Evolutionary conservation across 176 grass and related monocot species (phyloP).

Genomic region (Aegilops sharonensis): DNA sequence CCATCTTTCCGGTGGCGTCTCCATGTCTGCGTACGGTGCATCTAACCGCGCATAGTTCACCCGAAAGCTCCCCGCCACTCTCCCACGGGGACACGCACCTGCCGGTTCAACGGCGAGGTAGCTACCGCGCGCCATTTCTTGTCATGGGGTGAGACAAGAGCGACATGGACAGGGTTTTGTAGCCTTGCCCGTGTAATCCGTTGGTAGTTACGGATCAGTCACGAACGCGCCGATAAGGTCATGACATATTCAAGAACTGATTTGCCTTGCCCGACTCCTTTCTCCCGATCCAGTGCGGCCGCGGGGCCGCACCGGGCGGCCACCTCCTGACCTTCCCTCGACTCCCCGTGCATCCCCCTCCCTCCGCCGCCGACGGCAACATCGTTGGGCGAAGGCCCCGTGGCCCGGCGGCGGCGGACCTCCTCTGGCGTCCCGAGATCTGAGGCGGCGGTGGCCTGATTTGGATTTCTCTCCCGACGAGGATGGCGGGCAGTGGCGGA

Average conservation of each 20-base stretch:
- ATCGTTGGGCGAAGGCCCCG: too few species aligned
- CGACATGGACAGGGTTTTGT: neutral
- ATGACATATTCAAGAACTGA: neutral
- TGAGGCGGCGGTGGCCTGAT: too few species aligned
- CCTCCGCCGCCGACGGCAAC: too few species aligned
- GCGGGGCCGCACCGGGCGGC: too few species aligned
- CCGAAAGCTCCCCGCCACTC: constrained; percentile 5
- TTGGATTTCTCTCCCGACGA: too few species aligned
- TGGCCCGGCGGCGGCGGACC: too few species aligned
- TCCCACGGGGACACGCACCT: neutral
- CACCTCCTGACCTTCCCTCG: too few species aligned
- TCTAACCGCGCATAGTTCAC: constrained; percentile 17
- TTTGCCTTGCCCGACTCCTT: too few species aligned
- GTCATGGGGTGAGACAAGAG: neutral
- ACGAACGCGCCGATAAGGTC: neutral
- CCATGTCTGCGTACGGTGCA: constrained; percentile 16
- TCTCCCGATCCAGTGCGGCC: too few species aligned
- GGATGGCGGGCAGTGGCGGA: too few species aligned
- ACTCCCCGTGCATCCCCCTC: too few species aligned
- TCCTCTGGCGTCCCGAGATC: too few species aligned
- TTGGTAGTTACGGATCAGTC: neutral
- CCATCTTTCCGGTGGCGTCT: constrained; percentile 38
- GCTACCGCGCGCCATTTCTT: neutral
- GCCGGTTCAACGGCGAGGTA: neutral
- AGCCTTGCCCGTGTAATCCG: neutral